Base-by-base conservation (phyloP, 352 stramenopile species). In the Pythium coloratum region DNA sequence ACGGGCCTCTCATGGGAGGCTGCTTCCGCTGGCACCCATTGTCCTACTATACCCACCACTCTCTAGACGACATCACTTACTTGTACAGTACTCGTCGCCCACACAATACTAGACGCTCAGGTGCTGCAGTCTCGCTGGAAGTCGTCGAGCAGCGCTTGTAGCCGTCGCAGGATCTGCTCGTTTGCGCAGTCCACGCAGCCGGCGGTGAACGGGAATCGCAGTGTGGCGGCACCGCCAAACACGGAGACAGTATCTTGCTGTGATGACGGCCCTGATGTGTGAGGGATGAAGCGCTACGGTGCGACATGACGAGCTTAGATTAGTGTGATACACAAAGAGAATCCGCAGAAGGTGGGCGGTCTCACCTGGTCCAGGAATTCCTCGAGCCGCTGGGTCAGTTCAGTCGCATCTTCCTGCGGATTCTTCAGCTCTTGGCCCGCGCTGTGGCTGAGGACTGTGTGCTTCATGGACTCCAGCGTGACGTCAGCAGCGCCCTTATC, bases 201-300 rank as follows among this genome's bases (percentile, higher is more conserved):
- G 20, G 62, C 9, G 2, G 49, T 34, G 53, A 82, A 89, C 38
- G 79, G 81, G n/a, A 71, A 53, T 9, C 44, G 54, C 62, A 88
- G n/a, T 16, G 65, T 76, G n/a, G 81, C 79, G 1, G 71, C 78
- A 9, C 81, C 79, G 14, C 77, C 77, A 36, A 90, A 86, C 46
- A 90, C 64, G 18, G 14, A 28, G 32, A 83, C 3, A 24, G 6
- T 3, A 20, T 13, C 55, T 32, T 57, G 18, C 28, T 30, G 28
- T 30, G 28, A 30, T 30, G 28, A 30, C 14, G 14, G 14, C 24
- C 10, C 38, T 6, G 50, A 9, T 24, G 61, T 36, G n/a, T 64
- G 64, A 9, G 62, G 57, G 20, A 69, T 59, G n/a, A 70, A 68
- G 46, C 42, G 62, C 65, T 72, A n/a, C 44, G n/a, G 18, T 16